A percentile compares a stretch with the other conserved stretches of the same genome.
Conservation (phyloP, 306 rosid genomes). For the Pterocarpus santalinus region DNA sequence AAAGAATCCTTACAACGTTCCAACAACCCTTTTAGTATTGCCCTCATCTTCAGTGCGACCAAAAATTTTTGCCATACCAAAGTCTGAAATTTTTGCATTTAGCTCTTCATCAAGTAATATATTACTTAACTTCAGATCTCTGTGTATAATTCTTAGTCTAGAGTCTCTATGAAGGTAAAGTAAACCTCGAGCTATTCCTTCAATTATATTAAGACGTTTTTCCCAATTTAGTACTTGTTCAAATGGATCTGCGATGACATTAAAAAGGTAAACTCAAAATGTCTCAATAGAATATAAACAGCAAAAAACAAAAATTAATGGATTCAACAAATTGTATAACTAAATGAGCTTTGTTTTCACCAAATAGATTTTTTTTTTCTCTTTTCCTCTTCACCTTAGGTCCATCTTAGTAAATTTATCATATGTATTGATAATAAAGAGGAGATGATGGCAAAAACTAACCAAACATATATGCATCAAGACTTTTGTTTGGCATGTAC, state of each 20-base stretch:
- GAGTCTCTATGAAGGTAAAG: slow-evolving; percentile 47
- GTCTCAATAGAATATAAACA: background rate
- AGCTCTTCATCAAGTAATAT: background rate
- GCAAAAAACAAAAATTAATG: background rate
- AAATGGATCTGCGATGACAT: slow-evolving; percentile 3
- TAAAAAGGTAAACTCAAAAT: background rate
- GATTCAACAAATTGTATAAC: background rate
- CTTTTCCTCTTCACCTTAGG: too few relatives aligned
- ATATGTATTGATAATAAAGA: background rate
- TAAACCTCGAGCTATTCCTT: slow-evolving; percentile 43
- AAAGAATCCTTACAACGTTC: background rate
- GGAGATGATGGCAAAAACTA: background rate
- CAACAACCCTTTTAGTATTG: background rate
- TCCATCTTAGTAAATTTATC: background rate
- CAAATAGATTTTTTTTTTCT: background rate
- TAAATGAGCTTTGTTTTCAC: background rate
- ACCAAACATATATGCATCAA: slow-evolving; percentile 50
- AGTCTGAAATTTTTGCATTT: background rate
- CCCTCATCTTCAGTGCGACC: background rate
- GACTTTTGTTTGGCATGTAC: slow-evolving; percentile 54
- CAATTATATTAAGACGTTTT: slow-evolving; percentile 38
- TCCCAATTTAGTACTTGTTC: slow-evolving; percentile 27
- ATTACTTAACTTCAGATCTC: background rate
- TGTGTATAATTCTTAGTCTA: background rate
- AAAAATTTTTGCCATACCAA: background rate